phyloP scores from a whole-genome alignment of 78 protist genomes.

The Polysphondylium violaceum region DNA sequence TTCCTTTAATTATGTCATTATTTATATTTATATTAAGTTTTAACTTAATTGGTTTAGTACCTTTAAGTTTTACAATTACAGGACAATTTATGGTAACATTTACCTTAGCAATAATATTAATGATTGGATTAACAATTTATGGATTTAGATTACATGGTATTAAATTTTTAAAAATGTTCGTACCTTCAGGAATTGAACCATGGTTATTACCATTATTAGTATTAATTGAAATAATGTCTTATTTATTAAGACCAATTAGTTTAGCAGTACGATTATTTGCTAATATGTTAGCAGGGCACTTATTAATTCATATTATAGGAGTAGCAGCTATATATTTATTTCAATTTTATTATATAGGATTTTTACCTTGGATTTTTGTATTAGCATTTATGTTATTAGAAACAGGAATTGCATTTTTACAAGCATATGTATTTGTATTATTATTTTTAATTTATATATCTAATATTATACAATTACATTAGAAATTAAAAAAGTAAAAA shows the following conservation, averaged over 20 bases:
- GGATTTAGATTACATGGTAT: slow-evolving; percentile 24
- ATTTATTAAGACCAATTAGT: slow-evolving; percentile 23
- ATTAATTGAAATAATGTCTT: slow-evolving; percentile 17
- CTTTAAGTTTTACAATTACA: slow-evolving; percentile 21
- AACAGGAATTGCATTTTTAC: slow-evolving; percentile 19
- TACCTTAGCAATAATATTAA: slow-evolving; percentile 13
- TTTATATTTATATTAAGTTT: slow-evolving; percentile 17
- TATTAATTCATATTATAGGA: slow-evolving; percentile 21
- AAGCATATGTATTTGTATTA: slow-evolving; percentile 21
- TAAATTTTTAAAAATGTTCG: slow-evolving; percentile 14
- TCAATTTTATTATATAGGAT: not conserved
- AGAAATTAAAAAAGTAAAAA: not conserved
- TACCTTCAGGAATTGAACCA: slow-evolving; percentile 23
- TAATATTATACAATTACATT: slow-evolving; percentile 8
- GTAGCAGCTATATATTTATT: slow-evolving; percentile 21
- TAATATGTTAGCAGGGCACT: slow-evolving; percentile 28
- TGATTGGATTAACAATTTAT: slow-evolving; percentile 11
- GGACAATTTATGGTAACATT: slow-evolving; percentile 22
- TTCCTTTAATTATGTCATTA: slow-evolving; percentile 1
- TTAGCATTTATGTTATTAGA: slow-evolving; percentile 24
- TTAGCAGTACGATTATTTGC: slow-evolving; percentile 34
- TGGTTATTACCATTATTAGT: slow-evolving; percentile 38
- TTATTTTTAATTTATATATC: slow-evolving; percentile 9
- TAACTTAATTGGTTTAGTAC: slow-evolving; percentile 16
- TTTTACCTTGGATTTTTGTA: slow-evolving; percentile 30